A percentile compares a stretch with the other conserved stretches of the same genome.
These are phyloP conservation scores for Berberis thunbergii DNA, from an alignment of 164 flowering plant genomes.

Conservation along the genomic window DNA sequence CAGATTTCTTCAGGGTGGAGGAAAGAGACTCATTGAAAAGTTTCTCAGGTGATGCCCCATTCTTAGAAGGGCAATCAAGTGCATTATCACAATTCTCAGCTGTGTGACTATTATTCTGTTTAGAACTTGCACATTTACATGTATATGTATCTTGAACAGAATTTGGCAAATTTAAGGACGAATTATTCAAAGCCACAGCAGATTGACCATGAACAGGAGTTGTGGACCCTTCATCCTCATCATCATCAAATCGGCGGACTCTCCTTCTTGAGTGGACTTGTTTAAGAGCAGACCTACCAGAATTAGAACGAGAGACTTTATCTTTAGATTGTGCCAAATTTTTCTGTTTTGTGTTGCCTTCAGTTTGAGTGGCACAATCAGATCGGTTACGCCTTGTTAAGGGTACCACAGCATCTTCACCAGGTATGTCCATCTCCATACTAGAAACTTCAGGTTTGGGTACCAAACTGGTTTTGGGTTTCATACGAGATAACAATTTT, in stretches of 20 bases:
- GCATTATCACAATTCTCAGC: slow-evolving; percentile 13
- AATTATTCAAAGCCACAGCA: no score
- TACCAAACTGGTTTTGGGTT: slow-evolving; percentile 21
- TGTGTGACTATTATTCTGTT: slow-evolving; percentile 5
- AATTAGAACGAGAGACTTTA: slow-evolving; percentile 19
- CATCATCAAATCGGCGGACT: slow-evolving; percentile 53
- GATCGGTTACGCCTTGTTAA: slow-evolving; percentile 42
- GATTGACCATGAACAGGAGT: slow-evolving; percentile 66
- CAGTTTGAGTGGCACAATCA: slow-evolving; percentile 21
- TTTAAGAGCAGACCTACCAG: slow-evolving; percentile 15
- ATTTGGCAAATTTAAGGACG: no score
- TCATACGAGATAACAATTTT: slow-evolving; percentile 17
- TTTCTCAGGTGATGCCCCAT: slow-evolving; percentile 13
- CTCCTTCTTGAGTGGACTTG: slow-evolving; percentile 39
- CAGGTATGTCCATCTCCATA: slow-evolving; percentile 18
- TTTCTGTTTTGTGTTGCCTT: slow-evolving; percentile 21
- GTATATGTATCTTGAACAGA: slow-evolving; percentile 1
- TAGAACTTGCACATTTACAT: background rate
- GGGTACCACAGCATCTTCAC: slow-evolving; percentile 52
- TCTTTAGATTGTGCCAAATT: slow-evolving; percentile 16
- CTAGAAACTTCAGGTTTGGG: slow-evolving; percentile 17
- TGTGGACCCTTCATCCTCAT: slow-evolving; percentile 44
- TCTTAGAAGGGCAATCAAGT: slow-evolving; percentile 13
- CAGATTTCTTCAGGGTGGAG: slow-evolving; percentile 16
- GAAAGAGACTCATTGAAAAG: slow-evolving; percentile 13